Base-by-base conservation (phyloP, 2,329 filamentous ascomycete species). In the Kalaharituber pfeilii region DNA sequence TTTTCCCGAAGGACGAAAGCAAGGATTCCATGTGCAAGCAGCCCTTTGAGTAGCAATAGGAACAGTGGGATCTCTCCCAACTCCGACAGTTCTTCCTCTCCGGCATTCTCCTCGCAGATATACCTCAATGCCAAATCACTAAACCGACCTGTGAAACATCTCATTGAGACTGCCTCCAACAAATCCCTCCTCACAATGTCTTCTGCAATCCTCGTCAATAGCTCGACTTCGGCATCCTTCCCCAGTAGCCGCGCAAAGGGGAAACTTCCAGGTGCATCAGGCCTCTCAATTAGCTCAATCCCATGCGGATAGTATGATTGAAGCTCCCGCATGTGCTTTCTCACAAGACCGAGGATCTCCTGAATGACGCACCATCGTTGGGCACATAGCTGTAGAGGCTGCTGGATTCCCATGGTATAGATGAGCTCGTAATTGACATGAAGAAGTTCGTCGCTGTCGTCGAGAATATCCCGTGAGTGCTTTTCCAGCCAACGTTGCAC, bases 361-460 rank as follows among this genome's bases (percentile, higher is more conserved):
- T 78, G 60, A 0, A 69, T 65, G 0, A 72, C 63, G 7, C 67
- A 58, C 77, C 77, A 80, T 0, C 76, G 69, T 4, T 72, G 66
- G 0, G 76, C 74, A 50, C 76, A 70, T 0, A 73, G 74, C 47
- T 80, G 76, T 0, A 80, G 66, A 0, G 69, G 58, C 6, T 68
- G 65, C 30, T 75, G 71, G 0, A 67, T 54, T 0, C 77, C 77
- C 4, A 71, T 72, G 0, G 76, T 75, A 45, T 80, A 80, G 3
- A 79, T 76, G 0, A 80, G 65, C 55, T 80, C 75, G 0, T 74
- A 78, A 28, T 71, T 73, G 0, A 73, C 69, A 0, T 72, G 72
- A 0, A 80, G 64, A 0, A 73, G 78, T 36, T 73, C 70, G 56
- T 80, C 77, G 1, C 72, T 80, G 61, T 84, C 81, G 57, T 84